Evolutionary conservation across 768 basidiomycete genomes (phyloP), one percentile per base, ranked within the genome.

Genomic region (Megacollybia marginata): DNA sequence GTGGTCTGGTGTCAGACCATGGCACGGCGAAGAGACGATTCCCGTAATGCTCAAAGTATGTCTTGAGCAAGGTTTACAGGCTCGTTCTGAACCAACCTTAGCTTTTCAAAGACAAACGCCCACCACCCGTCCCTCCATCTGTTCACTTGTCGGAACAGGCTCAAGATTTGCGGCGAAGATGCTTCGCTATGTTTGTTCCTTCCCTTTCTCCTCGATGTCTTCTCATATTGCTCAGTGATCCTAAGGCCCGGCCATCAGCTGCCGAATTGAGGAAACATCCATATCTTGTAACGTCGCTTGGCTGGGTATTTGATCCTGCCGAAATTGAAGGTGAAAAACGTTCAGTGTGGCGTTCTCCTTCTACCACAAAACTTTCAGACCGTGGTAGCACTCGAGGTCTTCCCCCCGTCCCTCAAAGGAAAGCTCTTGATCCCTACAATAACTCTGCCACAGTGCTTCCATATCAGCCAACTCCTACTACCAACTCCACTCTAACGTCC

Each of bases 1-100:
- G 94, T 93, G 91, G 83, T 85, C 87, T 5, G 94, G 90, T n/a
- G 71, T 80, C 54, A 70, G 90, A 43, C 93, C 94, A 6, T 97
- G 94, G 94, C 74, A 70, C 43, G 80, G 83, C 32, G 79, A 88
- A 54, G 81, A 86, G 57, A 69, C 79, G 4, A 67, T 88, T 53
- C 74, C 85, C 3, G 89, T 95, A 42, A 82, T 95, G 77, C 71
- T 83, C 48, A 85, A 91, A 76, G 93, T 91, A 23, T 13, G 13
- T 44, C 9, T 19, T 19, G 9, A 5, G 2, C 23, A 28, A 28
- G 23, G 23, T 28, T 28, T 28, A 28, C 23, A 28, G 6, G 23
- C 23, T 28, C 23, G 23, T 28, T 28, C 23, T 28, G 23, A 28
- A 28, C 23, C 23, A 28, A 28, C 11, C 43, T 5, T 57, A 92